A percentile compares a stretch with the other conserved stretches of the same genome.
Conservation (phyloP, 176 grass and related monocot genomes). For the Panicum miliaceum region DNA sequence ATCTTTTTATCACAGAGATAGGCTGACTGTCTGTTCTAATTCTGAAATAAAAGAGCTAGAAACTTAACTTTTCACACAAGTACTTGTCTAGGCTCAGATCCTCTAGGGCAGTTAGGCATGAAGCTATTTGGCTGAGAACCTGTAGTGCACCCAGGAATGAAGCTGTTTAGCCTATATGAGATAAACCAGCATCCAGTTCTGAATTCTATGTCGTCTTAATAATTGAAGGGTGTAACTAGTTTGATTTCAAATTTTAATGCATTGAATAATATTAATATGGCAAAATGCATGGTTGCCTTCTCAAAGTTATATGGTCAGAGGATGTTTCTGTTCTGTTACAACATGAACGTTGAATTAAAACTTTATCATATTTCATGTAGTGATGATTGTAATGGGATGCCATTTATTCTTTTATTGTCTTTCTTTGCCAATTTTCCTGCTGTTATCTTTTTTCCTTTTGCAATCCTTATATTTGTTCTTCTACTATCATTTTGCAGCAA, state of each 20-base stretch:
- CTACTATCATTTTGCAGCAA: conserved; percentile 66
- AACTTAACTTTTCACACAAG: not conserved
- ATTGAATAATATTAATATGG: conserved; percentile 1
- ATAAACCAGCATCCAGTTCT: not conserved
- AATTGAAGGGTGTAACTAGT: conserved; percentile 5
- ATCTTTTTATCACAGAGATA: conserved; percentile 13
- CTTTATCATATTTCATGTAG: not conserved
- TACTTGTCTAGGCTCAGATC: not conserved
- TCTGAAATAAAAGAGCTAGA: conserved; percentile 10
- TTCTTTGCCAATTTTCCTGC: conserved; percentile 11
- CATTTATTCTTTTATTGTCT: conserved; percentile 5
- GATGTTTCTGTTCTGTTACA: conserved; percentile 14
- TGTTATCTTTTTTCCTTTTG: not conserved
- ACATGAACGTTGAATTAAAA: conserved; percentile 23
- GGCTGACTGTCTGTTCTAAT: conserved; percentile 14
- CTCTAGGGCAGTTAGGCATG: not conserved
- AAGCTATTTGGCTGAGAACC: not conserved
- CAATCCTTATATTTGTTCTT: conserved; percentile 38
- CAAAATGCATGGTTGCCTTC: conserved; percentile 9
- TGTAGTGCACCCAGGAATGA: not conserved
- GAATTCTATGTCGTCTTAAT: not conserved
- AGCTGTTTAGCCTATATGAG: conserved; percentile 9
- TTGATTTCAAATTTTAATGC: not conserved
- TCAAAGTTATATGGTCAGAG: conserved; percentile 16
- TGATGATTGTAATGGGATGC: not conserved